Percentiles rank a stretch among this genome's conserved stretches.
These are phyloP conservation scores for Capronia epimyces DNA, from an alignment of 2,329 filamentous ascomycete species.

Conservation along the genomic window DNA sequence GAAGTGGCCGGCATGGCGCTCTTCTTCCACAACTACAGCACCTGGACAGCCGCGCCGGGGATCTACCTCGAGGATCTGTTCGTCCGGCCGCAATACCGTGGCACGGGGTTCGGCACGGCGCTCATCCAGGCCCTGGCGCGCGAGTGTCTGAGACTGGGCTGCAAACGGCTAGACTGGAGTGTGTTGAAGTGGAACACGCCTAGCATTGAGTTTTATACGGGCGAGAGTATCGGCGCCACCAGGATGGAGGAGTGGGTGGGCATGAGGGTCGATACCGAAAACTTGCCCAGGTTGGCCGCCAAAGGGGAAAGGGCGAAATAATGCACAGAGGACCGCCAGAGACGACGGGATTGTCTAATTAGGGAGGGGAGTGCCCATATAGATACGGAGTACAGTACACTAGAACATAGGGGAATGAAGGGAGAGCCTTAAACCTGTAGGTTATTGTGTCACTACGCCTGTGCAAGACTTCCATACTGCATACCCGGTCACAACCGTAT, in stretches of 20 bases:
- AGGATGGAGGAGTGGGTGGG: slow-evolving; percentile 47
- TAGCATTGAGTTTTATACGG: slow-evolving; percentile 75
- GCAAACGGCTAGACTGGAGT: slow-evolving; percentile 78
- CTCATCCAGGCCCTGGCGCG: slow-evolving; percentile 72
- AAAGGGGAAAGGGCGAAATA: slow-evolving; percentile 4
- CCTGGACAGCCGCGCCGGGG: slow-evolving; percentile 80
- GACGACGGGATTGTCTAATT: too few relatives aligned
- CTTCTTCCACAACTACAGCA: slow-evolving; percentile 94
- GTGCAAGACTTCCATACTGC: too few relatives aligned
- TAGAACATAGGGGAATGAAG: too few relatives aligned
- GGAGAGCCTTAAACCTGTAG: too few relatives aligned
- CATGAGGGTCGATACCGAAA: slow-evolving; percentile 47
- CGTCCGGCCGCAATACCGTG: slow-evolving; percentile 64
- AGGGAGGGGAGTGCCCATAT: too few relatives aligned
- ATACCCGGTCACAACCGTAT: too few relatives aligned
- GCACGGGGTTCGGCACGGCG: slow-evolving; percentile 71
- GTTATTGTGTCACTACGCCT: too few relatives aligned
- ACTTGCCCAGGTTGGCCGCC: slow-evolving; percentile 37
- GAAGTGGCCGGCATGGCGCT: slow-evolving; percentile 67
- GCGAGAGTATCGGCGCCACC: slow-evolving; percentile 37
- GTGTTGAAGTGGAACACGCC: slow-evolving; percentile 91
- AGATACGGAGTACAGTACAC: too few relatives aligned
- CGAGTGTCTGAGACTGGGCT: slow-evolving; percentile 67
- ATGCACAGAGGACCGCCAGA: not conserved
- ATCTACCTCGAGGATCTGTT: slow-evolving; percentile 95